Base-by-base conservation (phyloP, 192 early-diverging fungal genomes). In the Gonapodya prolifera region DNA sequence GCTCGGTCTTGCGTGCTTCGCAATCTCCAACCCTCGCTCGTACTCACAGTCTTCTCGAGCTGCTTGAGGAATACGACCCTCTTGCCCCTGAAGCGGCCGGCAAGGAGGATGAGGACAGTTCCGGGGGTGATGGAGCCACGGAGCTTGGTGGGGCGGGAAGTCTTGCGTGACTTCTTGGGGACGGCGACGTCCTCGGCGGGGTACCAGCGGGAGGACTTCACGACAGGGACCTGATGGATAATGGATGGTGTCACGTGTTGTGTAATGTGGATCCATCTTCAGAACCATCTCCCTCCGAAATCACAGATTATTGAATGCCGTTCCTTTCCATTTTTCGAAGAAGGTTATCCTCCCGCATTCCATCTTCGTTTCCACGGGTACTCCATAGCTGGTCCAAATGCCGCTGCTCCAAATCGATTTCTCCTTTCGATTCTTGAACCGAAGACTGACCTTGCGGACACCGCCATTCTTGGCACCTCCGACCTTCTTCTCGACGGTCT, bases 11-110 rank as follows among this genome's bases (percentile, higher is more conserved):
- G n/a, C n/a, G n/a, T n/a, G n/a, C n/a, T n/a, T n/a, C n/a, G n/a
- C n/a, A n/a, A n/a, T n/a, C n/a, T n/a, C n/a, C n/a, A n/a, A n/a
- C n/a, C n/a, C n/a, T n/a, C n/a, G n/a, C n/a, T n/a, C n/a, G n/a
- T 61, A 61, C 45, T 61, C 45, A 61, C 45, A 81, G 93, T 93
- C 69, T 82, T 84, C 78, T 87, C 85, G 80, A 99, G 91, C 86
- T 95, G 93, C 91, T 95, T 97, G 84, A 99, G 89, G 90, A 95
- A 97, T 36, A 99, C 98, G 79, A 98, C 98, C 77, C 98, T 91
- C 92, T 97, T 97, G 77, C 98, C 98, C 78, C 95, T 93, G 93
- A 91, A 98, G 80, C 95, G 92, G 81, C 98, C 96, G 32, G 87
- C 87, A 78, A 99, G 87, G 79, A 99, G 89, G 81, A 99, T 98